phyloP scores from a whole-genome alignment of 345 rosid species.

The Hypericum androsaemum region DNA sequence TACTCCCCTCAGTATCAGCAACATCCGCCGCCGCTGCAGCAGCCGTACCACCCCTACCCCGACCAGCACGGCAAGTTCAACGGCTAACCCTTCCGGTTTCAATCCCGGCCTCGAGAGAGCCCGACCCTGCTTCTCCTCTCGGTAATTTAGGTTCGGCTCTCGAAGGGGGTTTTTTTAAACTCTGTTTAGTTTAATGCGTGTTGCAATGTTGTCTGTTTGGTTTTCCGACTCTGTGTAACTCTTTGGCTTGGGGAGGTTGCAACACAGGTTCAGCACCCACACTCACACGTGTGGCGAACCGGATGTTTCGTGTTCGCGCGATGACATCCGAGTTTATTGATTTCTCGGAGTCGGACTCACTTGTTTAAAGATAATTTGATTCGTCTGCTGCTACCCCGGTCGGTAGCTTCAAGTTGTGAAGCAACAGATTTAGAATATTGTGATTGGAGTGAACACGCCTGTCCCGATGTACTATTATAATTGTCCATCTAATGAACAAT shows the following conservation, averaged over 20 bases:
- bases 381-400: slow-evolving; percentile 17
- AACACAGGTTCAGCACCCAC: too few relatives aligned
- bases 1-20: too few relatives aligned
- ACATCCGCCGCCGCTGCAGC: too few relatives aligned
- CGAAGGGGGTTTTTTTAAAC: background rate
- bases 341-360: too few relatives aligned
- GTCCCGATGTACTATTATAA: slow-evolving; percentile 86
- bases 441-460: slow-evolving; percentile 86
- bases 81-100: slow-evolving; percentile 20
- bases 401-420: slow-evolving; percentile 27
- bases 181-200: background rate
- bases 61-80: slow-evolving; percentile 15
- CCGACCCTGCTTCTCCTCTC: slow-evolving; percentile 21
- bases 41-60: slow-evolving; percentile 15
- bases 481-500: slow-evolving; percentile 13
- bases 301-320: too few relatives aligned
- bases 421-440: slow-evolving; percentile 38
- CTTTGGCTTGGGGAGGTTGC: too few relatives aligned
- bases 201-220: too few relatives aligned
- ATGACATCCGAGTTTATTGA: too few relatives aligned
- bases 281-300: too few relatives aligned
- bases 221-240: slow-evolving; percentile 28
- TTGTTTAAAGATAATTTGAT: too few relatives aligned
- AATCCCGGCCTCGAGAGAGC: slow-evolving; percentile 24
- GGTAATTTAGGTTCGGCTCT: slow-evolving; percentile 18